These are phyloP conservation scores for Ophiognomonia clavigignenti-juglandacearum DNA, from an alignment of 2,329 filamentous ascomycete genomes.

Conservation along the genomic window DNA sequence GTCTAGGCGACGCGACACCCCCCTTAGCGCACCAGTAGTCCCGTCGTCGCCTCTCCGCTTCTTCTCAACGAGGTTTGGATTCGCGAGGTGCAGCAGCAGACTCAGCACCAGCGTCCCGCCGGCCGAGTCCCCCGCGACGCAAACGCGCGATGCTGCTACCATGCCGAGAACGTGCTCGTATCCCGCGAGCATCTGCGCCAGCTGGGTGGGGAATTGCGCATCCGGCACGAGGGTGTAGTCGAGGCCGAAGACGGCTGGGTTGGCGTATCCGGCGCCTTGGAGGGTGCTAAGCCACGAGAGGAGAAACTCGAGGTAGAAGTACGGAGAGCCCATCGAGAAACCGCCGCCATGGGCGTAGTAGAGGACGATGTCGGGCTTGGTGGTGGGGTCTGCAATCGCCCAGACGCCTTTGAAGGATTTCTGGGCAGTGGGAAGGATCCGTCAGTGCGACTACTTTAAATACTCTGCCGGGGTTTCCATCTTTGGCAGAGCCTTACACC, in stretches of 20 bases:
- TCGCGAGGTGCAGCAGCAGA: slow-evolving; percentile 63
- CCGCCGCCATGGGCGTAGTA: slow-evolving; percentile 83
- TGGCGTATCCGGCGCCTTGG: slow-evolving; percentile 59
- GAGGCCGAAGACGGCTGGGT: slow-evolving; percentile 73
- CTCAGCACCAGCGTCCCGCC: slow-evolving; percentile 70
- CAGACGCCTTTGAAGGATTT: slow-evolving; percentile 60
- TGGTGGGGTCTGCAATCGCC: slow-evolving; percentile 57
- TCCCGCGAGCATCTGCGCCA: slow-evolving; percentile 63
- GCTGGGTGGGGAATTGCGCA: slow-evolving; percentile 65
- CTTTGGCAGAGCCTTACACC: slow-evolving; percentile 34
- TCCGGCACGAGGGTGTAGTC: slow-evolving; percentile 80
- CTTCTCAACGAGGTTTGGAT: slow-evolving; percentile 13
- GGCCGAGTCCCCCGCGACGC: slow-evolving; percentile 74
- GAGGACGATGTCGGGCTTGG: slow-evolving; percentile 68
- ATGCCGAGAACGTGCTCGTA: slow-evolving; percentile 65
- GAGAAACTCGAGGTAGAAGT: slow-evolving; percentile 83
- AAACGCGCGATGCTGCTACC: slow-evolving; percentile 52
- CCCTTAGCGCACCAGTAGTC: slow-evolving; percentile 21
- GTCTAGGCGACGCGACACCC: slow-evolving; percentile 24
- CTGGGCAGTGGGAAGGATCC: slow-evolving; percentile 20
- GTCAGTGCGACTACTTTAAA: background rate
- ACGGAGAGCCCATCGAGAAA: slow-evolving; percentile 75
- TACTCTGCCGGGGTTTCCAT: background rate
- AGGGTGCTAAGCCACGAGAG: slow-evolving; percentile 66
- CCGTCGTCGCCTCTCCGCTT: too few relatives aligned